Conservation (phyloP, 1,284 basidiomycete genomes). For the Cutaneotrichosporon spelunceum region DNA sequence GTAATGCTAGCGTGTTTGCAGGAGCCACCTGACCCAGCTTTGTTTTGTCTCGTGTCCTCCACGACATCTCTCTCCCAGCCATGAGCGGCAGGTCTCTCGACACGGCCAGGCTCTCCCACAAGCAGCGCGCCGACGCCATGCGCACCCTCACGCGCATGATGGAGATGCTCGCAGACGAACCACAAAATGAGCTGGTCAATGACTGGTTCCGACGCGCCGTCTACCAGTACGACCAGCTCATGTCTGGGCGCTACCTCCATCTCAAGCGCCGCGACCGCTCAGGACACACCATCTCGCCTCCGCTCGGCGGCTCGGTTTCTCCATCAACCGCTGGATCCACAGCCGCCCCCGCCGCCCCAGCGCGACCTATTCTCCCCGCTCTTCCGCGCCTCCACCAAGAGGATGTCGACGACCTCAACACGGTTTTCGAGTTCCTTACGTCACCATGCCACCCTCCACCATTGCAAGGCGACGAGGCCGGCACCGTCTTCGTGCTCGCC, state of each 20-base stretch:
- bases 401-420: not conserved
- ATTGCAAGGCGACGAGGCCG: not conserved
- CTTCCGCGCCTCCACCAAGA: not conserved
- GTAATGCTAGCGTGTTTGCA: too few relatives aligned
- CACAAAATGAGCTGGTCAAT: not conserved
- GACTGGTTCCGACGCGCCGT: not conserved
- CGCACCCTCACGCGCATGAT: not conserved
- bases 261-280: not conserved
- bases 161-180: conserved; percentile 1
- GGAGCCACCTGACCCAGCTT: too few relatives aligned
- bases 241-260: not conserved
- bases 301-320: too few relatives aligned
- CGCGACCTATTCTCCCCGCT: not conserved
- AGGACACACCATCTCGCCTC: not conserved
- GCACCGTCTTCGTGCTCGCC: not conserved
- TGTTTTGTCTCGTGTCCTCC: too few relatives aligned
- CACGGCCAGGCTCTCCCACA: not conserved
- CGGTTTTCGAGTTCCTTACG: not conserved
- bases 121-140: not conserved
- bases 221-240: not conserved
- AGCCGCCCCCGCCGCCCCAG: not conserved
- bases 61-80: too few relatives aligned
- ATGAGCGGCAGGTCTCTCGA: not conserved
- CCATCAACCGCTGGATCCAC: not conserved
- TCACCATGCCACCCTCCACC: not conserved